Base-by-base conservation (phyloP, 208 protist genomes). In the Leishmania arabica region DNA sequence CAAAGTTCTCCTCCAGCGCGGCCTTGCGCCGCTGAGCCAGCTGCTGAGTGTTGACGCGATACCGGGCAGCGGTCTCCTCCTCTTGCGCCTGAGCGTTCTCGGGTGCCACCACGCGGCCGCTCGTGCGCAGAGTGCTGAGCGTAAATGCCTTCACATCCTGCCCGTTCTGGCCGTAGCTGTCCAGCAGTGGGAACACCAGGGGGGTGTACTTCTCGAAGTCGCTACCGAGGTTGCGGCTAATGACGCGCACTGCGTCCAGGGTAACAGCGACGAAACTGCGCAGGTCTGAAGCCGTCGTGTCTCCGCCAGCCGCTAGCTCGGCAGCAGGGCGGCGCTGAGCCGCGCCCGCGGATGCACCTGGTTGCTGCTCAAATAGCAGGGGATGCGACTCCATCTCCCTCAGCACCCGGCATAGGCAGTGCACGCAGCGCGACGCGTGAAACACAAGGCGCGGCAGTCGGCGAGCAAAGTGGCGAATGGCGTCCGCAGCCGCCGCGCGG, bases 151-250 rank as follows among this genome's bases (percentile, higher is more conserved):
- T 78, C 69, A 90, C 88, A 21, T 92, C 89, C 73, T 86, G 68
- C 5, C 91, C 89, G 40, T 90, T 91, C 17, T 86, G 80, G n/a
- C 90, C 90, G 82, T 91, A 93, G 40, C 76, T 68, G 42, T 92
- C 91, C 27, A 98, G 88, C 31, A 93, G 80, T 56, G 90, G 92
- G 64, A 90, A 91, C 45, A 98, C 90, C 66, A 96, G 85, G 15
- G 90, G 86, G 3, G 79, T 89, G 83, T 92, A 98, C 64, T 95
- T 98, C 60, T 93, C 93, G 88, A 95, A 96, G 71, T 92, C 86
- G 54, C 84, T 88, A 51, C 95, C 95, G 7, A 98, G 81, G 82
- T 95, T 95, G 49, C 87, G 88, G 6, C 92, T 91, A 76, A 98
- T 86, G 75, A 90, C 78, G 37, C 86, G 85, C 37, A 97, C 80